Evolutionary conservation across 2,329 filamentous ascomycete species (phyloP), one percentile per base, ranked within the genome.

Genomic region (Lecanoromycetidae sp.): DNA sequence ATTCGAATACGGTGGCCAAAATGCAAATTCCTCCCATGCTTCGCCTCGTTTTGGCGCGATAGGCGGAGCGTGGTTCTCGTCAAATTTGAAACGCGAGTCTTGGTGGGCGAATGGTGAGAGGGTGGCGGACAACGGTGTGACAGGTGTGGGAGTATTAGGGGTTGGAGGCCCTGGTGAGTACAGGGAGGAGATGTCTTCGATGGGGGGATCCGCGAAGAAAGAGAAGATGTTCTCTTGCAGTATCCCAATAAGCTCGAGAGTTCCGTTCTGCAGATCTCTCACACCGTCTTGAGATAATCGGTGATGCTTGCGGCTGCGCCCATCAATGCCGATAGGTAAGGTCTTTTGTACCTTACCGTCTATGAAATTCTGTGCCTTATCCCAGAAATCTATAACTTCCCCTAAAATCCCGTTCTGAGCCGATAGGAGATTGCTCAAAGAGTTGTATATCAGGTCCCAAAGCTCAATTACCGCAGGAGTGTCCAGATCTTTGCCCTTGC

Each of bases 1-100:
- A 60, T 95, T 96, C 2, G 87, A 84, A 66, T 84, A 82, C 0
- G 90, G 91, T 3, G 90, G 88, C 88, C 90, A 96, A 64, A 96
- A 98, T 0, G 88, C 90, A 63, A 91, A 79, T 66, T 90, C 83
- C 60, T 96, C 91, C 87, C 87, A 96, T 0, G 81, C 69, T 57
- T 94, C 87, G 5, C 88, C 90, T 36, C 76, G 77, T 56, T 75
- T 84, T 0, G 87, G 85, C 0, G 84, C 86, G 1, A 82, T 80
- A 9, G 80, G 79, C 1, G 87, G 88, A 2, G 85, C 69, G 52
- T 84, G 87, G 58, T 76, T 82, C 0, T 78, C 72, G 58, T 94
- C 87, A 50, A 94, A 78, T 46, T 80, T 83, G 64, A 94, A 90
- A 1, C 84, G 77, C 37, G 82, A 80, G 55, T 86, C 83, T 45